Base-by-base conservation (phyloP, 805 yeast genomes). In the Metschnikowia henanensis region DNA sequence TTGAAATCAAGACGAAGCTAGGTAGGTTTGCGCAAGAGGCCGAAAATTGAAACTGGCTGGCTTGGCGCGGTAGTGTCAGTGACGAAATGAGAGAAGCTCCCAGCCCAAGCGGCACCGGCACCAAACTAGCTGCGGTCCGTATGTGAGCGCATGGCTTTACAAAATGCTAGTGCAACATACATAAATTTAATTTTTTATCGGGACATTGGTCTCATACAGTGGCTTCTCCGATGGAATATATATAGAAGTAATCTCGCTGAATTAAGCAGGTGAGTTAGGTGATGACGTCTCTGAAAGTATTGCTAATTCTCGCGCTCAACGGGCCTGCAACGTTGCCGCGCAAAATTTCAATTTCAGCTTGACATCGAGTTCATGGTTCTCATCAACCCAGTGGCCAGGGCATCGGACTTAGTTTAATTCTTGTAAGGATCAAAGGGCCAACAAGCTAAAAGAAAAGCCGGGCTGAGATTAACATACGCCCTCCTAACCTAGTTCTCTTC, bases 1-100 rank as follows among this genome's bases (percentile, higher is more conserved):
- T 28, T 13, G 33, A 32, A 23, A 15, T 19, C n/a, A 16, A 17
- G 20, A 4, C 4, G 15, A 10, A 5, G 35, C 15, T 13, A 16
- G 8, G 16, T 16, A 7, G 21, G 10, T 30, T 31, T 38, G 23
- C 20, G 34, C 26, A 28, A 18, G 12, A 18, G 23, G 30, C 20
- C 17, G 21, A 26, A 37, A 18, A 9, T 35, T 31, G 37, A 23
- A 22, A 36, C 23, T 30, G 39, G 44, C 33, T 39, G 43, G 37
- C 32, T 18, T 7, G 35, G 37, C 37, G 43, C 25, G 26, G 26
- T 40, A 35, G 38, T 40, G 39, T 22, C 38, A 17, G 25, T 29
- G 19, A 29, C 43, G 31, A 39, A 23, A 23, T 13, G 26, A 23
- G 5, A 13, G 12, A 13, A 23, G 26, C 26, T 9, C 12, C 26